Evolutionary conservation across 1,284 basidiomycete genomes (phyloP), one percentile per base, ranked within the genome.

Genomic region (Trametes polyzona): DNA sequence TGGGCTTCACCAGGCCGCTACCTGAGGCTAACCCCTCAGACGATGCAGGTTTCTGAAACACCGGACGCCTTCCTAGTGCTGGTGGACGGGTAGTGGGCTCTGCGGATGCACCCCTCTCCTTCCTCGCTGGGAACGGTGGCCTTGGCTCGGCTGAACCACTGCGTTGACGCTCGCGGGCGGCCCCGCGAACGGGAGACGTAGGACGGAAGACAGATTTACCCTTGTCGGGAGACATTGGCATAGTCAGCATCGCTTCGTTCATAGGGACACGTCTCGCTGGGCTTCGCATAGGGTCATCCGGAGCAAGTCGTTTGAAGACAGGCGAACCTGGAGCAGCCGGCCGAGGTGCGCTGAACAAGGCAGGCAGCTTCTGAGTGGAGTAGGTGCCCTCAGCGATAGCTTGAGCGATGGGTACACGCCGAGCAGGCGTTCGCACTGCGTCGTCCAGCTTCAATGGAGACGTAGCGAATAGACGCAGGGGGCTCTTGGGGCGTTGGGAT

Each of bases 241-340:
- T 57, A 35, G 53, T 50, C 12, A 41, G 54, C 30, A 44, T 63
- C 39, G 64, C 66, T 29, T 76, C 74, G 9, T 66, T 53, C 42
- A 80, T 62, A 2, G 76, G 74, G 17, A 87, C 73, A 39, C 86
- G 80, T 59, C 81, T 80, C 10, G 87, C 85, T 30, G 87, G 88
- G 52, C 78, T 84, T 32, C 82, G 75, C 65, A 64, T 70, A 59
- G 60, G 79, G 61, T 69, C 74, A 50, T 74, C 68, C 16, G 75
- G 67, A 14, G 69, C 67, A 29, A 70, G 63, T 0, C 71, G 71
- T 48, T 64, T 69, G 59, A 79, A 79, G n/a, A 73, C 63, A 0
- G 71, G 72, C 7, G 71, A 49, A 9, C 64, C 61, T 5, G 62
- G 52, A 7, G 49, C 52, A 19, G 35, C 32, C 5, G 52, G 44